Base-by-base conservation (phyloP, 768 basidiomycete genomes). In the Filobasidium floriforme region DNA sequence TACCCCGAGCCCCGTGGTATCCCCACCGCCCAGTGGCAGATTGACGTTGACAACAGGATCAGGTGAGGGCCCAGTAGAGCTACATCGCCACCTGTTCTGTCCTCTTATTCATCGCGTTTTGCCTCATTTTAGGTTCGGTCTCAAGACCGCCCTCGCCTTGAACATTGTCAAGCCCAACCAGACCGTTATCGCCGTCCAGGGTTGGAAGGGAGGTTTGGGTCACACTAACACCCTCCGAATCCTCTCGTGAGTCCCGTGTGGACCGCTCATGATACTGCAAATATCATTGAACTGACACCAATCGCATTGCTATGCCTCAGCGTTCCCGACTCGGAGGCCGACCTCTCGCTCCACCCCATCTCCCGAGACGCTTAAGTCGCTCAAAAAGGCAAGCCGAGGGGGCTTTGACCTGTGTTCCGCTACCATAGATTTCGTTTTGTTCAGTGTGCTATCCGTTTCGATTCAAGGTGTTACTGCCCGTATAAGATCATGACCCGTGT, bases 141-240 rank as follows among this genome's bases (percentile, higher is more conserved):
- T 98, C 79, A 84, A 86, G 76, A 87, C 83, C 76, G 96, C 90
- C 3, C 82, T 97, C 54, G 83, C 81, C 19, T 80, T 99, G 79
- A 88, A 89, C 70, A 84, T 99, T 76, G 87, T 98, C 82, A 86
- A 86, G 74, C 86, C 90, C 43, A 90, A 91, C 63, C 87, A 87
- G 62, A 90, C 92, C 28, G 85, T 99, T 74, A 83, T 98, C 69
- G 94, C 94, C 59, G 89, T 99, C 5, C 96, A 98, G 80, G 96
- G 96, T n/a, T 99, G 94, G 94, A 94, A 92, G 82, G 90, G 92
- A 52, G 96, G 96, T 66, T 85, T 96, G 54, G 93, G 92, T 40
- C 92, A 96, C 81, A 78, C 77, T 74, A 78, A 78, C 75, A 78
- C 77, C 52, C 72, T 78, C 57, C 74, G 76, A 65, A 75, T 78